These are phyloP conservation scores for Raphanus sativus DNA, from an alignment of 345 rosid species.

Conservation along the genomic window DNA sequence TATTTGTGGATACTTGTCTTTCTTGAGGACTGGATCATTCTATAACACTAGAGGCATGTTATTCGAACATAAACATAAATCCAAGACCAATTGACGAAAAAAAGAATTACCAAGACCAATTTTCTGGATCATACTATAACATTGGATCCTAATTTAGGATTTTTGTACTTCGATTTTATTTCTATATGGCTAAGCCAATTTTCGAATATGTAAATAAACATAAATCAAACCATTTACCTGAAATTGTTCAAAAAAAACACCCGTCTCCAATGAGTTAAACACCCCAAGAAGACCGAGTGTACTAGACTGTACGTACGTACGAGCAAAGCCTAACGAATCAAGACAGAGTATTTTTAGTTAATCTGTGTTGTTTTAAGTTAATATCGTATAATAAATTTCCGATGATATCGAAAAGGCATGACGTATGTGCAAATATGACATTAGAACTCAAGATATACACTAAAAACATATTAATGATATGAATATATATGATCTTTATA, in stretches of 20 bases:
- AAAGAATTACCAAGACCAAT: neutral
- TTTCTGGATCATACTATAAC: neutral
- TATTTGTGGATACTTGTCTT: neutral
- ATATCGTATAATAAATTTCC: neutral
- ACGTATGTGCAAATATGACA: no score
- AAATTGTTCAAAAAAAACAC: neutral
- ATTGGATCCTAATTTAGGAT: neutral
- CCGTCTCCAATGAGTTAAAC: neutral
- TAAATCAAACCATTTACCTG: neutral
- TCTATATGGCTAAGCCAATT: neutral
- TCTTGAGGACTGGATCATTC: neutral
- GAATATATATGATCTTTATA: constrained; percentile 10
- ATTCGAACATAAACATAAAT: neutral
- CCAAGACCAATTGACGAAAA: neutral
- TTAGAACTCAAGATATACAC: neutral
- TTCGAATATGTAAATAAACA: neutral
- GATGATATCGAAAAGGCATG: neutral
- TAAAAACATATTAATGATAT: constrained; percentile 5
- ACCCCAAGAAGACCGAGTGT: neutral
- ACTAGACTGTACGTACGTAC: no score
- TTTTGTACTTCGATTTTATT: neutral
- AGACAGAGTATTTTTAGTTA: neutral
- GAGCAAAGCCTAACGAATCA: neutral
- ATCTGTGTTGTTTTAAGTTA: constrained; percentile 1
- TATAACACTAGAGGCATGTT: neutral